Evolutionary conservation across 1,139 yeast species (phyloP), one percentile per base, ranked within the genome.

Genomic region (Hanseniaspora gamundiae): DNA sequence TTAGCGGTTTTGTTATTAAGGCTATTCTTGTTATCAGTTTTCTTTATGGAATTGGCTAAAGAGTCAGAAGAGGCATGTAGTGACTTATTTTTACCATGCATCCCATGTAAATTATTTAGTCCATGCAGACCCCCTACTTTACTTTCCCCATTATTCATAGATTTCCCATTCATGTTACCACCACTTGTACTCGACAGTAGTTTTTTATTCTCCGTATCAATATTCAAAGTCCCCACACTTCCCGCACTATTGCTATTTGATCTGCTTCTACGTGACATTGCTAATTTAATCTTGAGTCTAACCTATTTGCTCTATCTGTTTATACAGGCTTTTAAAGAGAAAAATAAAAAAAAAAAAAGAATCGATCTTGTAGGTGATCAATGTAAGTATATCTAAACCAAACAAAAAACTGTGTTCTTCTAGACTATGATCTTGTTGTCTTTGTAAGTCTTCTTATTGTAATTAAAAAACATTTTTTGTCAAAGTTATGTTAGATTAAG

Each of bases 221-320:
- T 6, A 29, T 14, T 16, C 16, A 16, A 5, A 16, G 17, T 17
- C 8, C 13, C 13, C 4, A 9, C 20, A 33, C 39, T 36, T 22
- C 39, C 39, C 10, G 16, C 19, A 24, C 42, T 39, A 42, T 39
- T n/a, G 20, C 29, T 26, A 31, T 35, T 26, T 29, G 41, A 14
- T 44, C 40, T 17, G 35, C 35, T 27, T 39, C 42, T 21, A 38
- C 41, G 20, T 38, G 24, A 13, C 16, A 11, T 31, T n/a, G n/a
- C n/a, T n/a, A n/a, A 26, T 39, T 10, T 38, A 21, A 13, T 36
- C 30, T n/a, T 38, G 31, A 3, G 16, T 24, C 19, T 40, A 43
- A 13, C 40, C 41, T 28, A 38, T 43, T 30, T 30, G n/a, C n/a
- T 9, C 7, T 30, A 30, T 10, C n/a, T n/a, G n/a, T n/a, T n/a